phyloP scores from a whole-genome alignment of 139 green algal species.

The Chlorella sorokiniana region DNA sequence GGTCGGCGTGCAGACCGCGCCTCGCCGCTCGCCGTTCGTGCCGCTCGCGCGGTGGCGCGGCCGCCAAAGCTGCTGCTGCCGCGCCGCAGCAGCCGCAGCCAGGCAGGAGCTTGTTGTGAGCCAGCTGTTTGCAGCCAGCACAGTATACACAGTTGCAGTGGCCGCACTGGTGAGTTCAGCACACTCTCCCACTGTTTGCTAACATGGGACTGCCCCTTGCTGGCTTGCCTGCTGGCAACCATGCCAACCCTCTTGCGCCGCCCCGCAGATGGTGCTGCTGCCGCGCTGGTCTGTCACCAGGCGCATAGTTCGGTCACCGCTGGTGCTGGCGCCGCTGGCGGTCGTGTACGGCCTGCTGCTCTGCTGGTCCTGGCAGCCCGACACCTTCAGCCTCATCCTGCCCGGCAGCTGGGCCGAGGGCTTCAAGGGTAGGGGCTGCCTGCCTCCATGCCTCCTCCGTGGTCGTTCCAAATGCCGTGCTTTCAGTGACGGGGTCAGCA shows the following conservation, averaged over 20 bases:
- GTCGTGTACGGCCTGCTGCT: conserved; percentile 65
- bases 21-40: not conserved
- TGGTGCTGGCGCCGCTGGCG: conserved; percentile 48
- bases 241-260: not conserved
- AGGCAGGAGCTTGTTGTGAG: conserved; percentile 5
- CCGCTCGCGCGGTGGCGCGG: not conserved
- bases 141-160: conserved; percentile 10
- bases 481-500: not conserved
- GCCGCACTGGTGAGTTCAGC: conserved; percentile 21
- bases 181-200: no score
- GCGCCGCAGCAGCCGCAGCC: not conserved
- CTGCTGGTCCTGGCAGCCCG: conserved; percentile 61
- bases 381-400: conserved; percentile 72
- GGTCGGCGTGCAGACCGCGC: not conserved
- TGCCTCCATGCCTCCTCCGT: not conserved
- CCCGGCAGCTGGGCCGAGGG: conserved; percentile 68
- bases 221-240: not conserved
- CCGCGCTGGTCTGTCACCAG: conserved; percentile 16
- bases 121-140: conserved; percentile 35
- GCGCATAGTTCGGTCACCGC: not conserved
- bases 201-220: no score
- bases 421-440: conserved; percentile 44
- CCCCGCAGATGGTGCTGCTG: conserved; percentile 26
- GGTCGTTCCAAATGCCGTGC: not conserved
- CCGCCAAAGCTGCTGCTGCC: conserved; percentile 9